These are phyloP conservation scores for Aspergillus asperescens DNA, from an alignment of 495 filamentous ascomycete species.

Conservation along the genomic window DNA sequence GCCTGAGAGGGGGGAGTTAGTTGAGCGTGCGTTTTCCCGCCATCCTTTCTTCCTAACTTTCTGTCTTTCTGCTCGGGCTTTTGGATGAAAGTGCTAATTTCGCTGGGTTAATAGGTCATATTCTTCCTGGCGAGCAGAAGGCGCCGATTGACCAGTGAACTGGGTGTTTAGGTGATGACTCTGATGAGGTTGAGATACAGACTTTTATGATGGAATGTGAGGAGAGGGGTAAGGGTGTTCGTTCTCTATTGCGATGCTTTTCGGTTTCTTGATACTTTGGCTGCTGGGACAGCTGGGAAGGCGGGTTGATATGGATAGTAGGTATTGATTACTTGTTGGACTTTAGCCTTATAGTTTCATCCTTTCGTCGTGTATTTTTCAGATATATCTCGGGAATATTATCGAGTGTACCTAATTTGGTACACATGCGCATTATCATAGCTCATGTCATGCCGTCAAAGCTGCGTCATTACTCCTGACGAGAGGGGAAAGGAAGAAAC, in stretches of 20 bases:
- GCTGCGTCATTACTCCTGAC: neutral
- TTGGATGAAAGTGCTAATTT: neutral
- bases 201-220: no score
- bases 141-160: conserved; percentile 27
- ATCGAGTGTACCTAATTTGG: neutral
- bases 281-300: neutral
- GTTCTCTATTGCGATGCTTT: no score
- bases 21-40: conserved; percentile 57
- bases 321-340: no score
- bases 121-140: conserved; percentile 64
- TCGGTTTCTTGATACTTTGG: neutral
- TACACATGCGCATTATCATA: neutral
- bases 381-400: neutral
- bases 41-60: neutral
- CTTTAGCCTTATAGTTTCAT: neutral
- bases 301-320: no score
- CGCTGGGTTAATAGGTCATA: conserved; percentile 54
- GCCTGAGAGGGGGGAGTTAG: conserved; percentile 58
- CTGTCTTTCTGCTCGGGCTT: neutral
- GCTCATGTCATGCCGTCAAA: neutral
- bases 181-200: no score
- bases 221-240: no score
- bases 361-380: neutral
- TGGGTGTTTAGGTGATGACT: conserved; percentile 10
- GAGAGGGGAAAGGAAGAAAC: neutral